Evolutionary conservation across 139 green algal species (phyloP).

Genomic region (Micromonas pusilla): DNA sequence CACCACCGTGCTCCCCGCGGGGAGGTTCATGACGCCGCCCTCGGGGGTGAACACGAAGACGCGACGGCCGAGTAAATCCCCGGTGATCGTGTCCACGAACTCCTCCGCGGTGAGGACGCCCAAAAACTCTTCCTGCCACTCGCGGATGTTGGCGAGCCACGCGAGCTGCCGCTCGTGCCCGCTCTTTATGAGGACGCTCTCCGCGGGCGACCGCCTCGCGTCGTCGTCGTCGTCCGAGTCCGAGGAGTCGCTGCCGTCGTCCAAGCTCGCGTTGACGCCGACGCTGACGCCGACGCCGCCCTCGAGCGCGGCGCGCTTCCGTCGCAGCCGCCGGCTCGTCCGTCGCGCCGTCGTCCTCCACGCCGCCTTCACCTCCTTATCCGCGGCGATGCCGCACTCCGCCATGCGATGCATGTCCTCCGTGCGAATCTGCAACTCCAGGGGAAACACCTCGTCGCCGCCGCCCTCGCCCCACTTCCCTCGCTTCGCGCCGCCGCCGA

Average conservation of each 20-base stretch:
- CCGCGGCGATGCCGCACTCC: constrained; percentile 57
- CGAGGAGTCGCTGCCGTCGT: background rate
- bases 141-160: constrained; percentile 19
- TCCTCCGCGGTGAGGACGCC: constrained; percentile 61
- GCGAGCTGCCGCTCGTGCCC: background rate
- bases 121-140: constrained; percentile 80
- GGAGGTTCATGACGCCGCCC: constrained; percentile 62
- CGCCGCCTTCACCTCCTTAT: background rate
- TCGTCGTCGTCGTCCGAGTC: background rate
- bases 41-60: constrained; percentile 78
- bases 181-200: background rate
- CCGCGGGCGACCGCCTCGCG: background rate
- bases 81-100: constrained; percentile 78
- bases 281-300: background rate
- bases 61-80: constrained; percentile 62
- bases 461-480: background rate
- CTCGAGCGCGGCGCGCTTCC: background rate
- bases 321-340: background rate
- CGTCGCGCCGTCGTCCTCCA: background rate
- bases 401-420: constrained; percentile 64
- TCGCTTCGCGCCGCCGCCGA: constrained; percentile 14
- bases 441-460: constrained; percentile 41
- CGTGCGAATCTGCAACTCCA: constrained; percentile 70
- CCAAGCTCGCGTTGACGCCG: background rate
- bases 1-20: constrained; percentile 73